Base-by-base conservation (phyloP, 805 yeast species). In the Candida chauliodis region DNA sequence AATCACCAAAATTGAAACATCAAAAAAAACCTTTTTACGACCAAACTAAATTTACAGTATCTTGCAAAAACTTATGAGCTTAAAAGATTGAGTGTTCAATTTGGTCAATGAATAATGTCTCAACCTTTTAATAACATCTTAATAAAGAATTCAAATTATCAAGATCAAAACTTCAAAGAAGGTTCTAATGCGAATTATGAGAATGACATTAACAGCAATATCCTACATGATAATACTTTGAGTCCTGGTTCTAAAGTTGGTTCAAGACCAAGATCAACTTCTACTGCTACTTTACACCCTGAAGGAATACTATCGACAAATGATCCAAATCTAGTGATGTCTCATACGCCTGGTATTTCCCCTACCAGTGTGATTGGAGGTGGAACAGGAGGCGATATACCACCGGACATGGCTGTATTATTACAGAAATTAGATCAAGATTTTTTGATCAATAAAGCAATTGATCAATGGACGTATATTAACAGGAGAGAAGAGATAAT, bases 391-490 rank as follows among this genome's bases (percentile, higher is more conserved):
- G 35, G 23, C 4, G 74, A 69, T 41, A 66, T 66, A 14, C 72
- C 74, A 2, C 73, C 73, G 4, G 74, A 69, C 42, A 63, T 69
- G 71, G 66, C 58, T 7, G 51, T 67, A 13, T 51, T 69, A 27
- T 58, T 69, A 18, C 72, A 67, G 43, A 57, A 59, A 32, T 49
- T 69, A 18, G 74, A 69, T 38, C 64, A 63, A 16, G 74, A 68
- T 45, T 69, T 69, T 51, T 52, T 60, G 19, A 57, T 62, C 17
- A 56, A 59, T 45, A 64, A 63, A 40, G 50, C 63, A 14, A 69
- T 69, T 24, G 73, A 69, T 50, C 74, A 69, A 47, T 69, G 72
- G 71, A 66, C 72, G 2, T 69, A 68, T 42, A 69, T 69, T 41
- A 69, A 69, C 40, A 42, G 71, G 30, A 49, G 74, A 43, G 74